A percentile compares a stretch with the other conserved stretches of the same genome.
phyloP scores from a whole-genome alignment of 257 asterid genomes.

The Petunia axillaris region DNA sequence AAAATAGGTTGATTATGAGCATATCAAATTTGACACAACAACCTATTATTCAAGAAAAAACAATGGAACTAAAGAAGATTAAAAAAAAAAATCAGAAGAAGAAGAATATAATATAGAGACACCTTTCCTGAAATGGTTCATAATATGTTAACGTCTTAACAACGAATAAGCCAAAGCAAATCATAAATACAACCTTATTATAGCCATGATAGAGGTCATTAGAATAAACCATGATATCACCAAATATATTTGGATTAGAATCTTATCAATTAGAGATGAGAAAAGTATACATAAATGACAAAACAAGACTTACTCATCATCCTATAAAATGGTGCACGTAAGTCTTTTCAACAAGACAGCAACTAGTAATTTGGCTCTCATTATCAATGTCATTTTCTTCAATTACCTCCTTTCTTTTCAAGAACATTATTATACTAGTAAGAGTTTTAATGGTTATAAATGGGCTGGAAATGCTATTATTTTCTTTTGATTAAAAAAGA shows the following conservation, averaged over 20 bases:
- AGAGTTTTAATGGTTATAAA: not conserved
- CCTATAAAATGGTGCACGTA: constrained; percentile 9
- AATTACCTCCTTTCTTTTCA: constrained; percentile 14
- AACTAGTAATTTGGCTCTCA: constrained; percentile 22
- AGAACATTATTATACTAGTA: not conserved
- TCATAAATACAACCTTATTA: not conserved
- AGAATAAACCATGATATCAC: not conserved
- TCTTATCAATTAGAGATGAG: not conserved
- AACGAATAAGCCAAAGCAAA: not conserved
- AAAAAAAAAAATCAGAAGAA: too few relatives aligned
- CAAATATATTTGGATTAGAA: not conserved
- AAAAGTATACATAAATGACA: not conserved
- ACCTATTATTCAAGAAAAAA: too few relatives aligned
- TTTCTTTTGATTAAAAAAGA: not conserved
- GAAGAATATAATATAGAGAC: too few relatives aligned
- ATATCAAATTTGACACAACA: too few relatives aligned
- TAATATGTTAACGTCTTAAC: not conserved
- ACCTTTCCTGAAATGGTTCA: too few relatives aligned
- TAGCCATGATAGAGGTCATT: not conserved
- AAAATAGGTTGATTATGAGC: too few relatives aligned
- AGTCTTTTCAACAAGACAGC: constrained; percentile 15
- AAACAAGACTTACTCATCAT: not conserved
- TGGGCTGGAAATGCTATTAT: not conserved
- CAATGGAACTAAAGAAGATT: too few relatives aligned
- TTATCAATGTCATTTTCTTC: not conserved